Evolutionary conservation across 306 rosid genomes (phyloP), one percentile per base, ranked within the genome.

Genomic region (Pueraria montana): DNA sequence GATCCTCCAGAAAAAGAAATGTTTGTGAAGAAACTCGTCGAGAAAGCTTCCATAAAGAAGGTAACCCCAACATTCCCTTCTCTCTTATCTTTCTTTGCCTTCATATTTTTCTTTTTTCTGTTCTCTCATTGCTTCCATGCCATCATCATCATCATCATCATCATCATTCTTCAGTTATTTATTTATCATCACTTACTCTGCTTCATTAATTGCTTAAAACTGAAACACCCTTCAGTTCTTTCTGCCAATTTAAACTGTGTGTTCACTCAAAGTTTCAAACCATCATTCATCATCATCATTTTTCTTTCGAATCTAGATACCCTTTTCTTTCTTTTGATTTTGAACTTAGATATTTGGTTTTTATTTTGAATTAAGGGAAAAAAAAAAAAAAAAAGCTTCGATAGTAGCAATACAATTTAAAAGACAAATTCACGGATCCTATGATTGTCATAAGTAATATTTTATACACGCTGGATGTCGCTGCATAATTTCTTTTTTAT

Each of bases 21-120:
- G 99, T 93, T 95, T 13, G 91, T 93, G 26, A 93, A 87, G 83
- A 95, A 92, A 86, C 92, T 95, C n/a, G 98, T 93, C 0, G 93
- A 87, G 88, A 95, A 89, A 87, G 98, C 99, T 84, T 88, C 98
- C 74, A 55, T 82, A 14, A 92, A 91, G 87, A 95, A 92, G 97
- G 99, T 89, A 43, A 69, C 73, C 36, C 16, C 40, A 34, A 34
- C 40, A 40, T 9, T 32, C 11, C n/a, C 23, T 32, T 65, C 2
- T 20, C 56, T 38, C 49, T 27, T 13, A 8, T 24, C 49, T 26
- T 56, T 32, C 58, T 62, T 59, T 34, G 16, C 32, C 62, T 34
- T 74, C 71, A 11, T 30, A 16, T 72, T 77, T 45, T 49, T 76
- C 13, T 20, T 34, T 49, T 71, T 49, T 40, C 8, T 10, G 11